These are phyloP conservation scores for Ceratopteris richardii DNA, from an alignment of 75 land plant genomes.

Conservation along the genomic window DNA sequence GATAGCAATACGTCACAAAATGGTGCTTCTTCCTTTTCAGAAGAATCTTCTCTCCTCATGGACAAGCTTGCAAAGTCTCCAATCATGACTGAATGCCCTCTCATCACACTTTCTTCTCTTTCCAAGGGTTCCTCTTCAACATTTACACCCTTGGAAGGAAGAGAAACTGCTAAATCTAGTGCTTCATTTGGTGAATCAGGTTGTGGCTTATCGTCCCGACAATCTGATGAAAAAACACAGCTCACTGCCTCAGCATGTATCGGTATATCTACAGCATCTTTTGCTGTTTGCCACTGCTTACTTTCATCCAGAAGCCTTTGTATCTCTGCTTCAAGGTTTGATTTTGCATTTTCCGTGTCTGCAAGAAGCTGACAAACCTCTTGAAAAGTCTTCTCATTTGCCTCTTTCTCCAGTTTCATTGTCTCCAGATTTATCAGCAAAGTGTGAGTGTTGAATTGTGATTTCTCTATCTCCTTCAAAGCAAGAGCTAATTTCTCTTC, in stretches of 20 bases:
- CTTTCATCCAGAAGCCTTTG: slow-evolving; percentile 4
- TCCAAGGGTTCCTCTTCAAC: not conserved
- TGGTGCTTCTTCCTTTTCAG: slow-evolving; percentile 1
- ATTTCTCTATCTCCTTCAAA: not conserved
- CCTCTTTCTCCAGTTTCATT: slow-evolving; percentile 2
- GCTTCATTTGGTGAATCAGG: not conserved
- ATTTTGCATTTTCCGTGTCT: slow-evolving; percentile 4
- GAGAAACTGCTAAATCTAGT: not conserved
- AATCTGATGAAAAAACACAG: not conserved
- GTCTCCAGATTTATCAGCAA: not conserved
- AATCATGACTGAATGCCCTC: not conserved
- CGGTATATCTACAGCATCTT: slow-evolving; percentile 5
- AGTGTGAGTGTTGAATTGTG: not conserved
- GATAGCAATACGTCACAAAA: not conserved
- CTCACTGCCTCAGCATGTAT: not conserved
- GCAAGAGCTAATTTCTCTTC: not conserved
- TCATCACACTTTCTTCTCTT: slow-evolving; percentile 2
- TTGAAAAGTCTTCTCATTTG: not conserved
- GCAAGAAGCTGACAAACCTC: slow-evolving; percentile 3
- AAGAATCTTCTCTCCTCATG: not conserved
- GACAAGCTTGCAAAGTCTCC: not conserved
- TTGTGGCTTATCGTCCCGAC: slow-evolving; percentile 3
- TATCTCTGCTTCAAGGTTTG: slow-evolving; percentile 7
- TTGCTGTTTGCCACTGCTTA: slow-evolving; percentile 1
- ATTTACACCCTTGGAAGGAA: not conserved